Percentiles rank a stretch among this genome's conserved stretches.
Conservation (phyloP, 2,329 filamentous ascomycete genomes). For the Epichloe sibirici region DNA sequence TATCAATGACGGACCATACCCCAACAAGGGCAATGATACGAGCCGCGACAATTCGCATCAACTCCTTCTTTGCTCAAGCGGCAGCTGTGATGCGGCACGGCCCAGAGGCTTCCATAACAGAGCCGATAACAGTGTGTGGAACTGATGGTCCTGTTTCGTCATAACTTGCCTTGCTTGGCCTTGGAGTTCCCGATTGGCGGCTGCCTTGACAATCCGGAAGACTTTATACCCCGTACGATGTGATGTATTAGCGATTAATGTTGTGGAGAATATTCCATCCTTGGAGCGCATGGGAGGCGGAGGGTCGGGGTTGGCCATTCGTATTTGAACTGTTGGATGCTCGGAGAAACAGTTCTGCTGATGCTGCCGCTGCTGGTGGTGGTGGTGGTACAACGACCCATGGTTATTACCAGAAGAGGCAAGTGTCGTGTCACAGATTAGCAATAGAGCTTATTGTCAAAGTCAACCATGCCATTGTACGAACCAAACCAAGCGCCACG, state of each 20-base stretch:
- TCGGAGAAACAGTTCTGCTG: too few relatives aligned
- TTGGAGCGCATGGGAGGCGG: too few relatives aligned
- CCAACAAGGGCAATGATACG: conserved; percentile 21
- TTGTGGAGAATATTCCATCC: background rate
- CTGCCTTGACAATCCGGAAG: background rate
- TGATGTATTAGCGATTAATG: background rate
- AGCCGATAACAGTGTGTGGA: conserved; percentile 6
- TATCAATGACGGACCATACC: conserved; percentile 19
- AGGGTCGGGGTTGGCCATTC: too few relatives aligned
- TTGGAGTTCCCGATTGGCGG: background rate
- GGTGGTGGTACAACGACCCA: too few relatives aligned
- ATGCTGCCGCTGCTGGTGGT: too few relatives aligned
- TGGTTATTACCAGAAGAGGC: background rate
- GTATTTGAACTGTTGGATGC: too few relatives aligned
- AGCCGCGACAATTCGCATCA: conserved; percentile 24
- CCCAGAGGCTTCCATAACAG: conserved; percentile 6
- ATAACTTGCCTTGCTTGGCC: background rate
- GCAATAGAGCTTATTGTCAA: background rate
- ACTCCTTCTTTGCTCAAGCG: conserved; percentile 29
- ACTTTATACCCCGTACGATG: background rate
- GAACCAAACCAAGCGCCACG: background rate
- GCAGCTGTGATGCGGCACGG: conserved; percentile 15
- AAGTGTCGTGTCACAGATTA: background rate
- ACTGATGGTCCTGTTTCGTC: conserved; percentile 1
- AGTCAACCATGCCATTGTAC: too few relatives aligned